Base-by-base conservation (phyloP, 192 early-diverging fungal genomes). In the Backusella macrospora region DNA sequence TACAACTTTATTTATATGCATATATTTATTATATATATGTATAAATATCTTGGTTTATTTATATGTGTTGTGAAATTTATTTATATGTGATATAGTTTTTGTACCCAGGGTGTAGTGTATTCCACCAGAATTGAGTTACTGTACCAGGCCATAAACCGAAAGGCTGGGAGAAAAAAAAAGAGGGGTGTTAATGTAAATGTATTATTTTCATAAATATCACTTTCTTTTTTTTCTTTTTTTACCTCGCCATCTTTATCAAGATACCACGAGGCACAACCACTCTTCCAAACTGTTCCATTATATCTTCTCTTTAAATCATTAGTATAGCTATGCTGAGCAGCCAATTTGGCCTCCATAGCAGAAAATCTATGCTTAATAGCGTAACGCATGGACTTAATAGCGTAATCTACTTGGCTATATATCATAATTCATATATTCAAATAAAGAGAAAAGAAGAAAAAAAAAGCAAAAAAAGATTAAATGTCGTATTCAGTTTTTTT, bases 231-330 rank as follows among this genome's bases (percentile, higher is more conserved):
- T 23, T 13, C 26, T 6, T 26, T 10, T 13, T 16, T 59, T 59
- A 67, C 63, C 45, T 66, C 49, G 14, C 42, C 63, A 59, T 37
- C 23, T 0, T 72, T 69, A 55, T 84, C 80, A 59, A 82, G 79
- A 68, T 89, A 89, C 84, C 84, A 89, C 34, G 81, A 83, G 15
- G 65, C 73, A 75, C 88, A 89, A 6, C 74, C 72, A 10, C 80
- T 80, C 4, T 75, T 76, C 88, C 88, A 89, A 23, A 82, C 83
- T 14, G 81, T 87, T 3, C 70, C 46, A 2, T 44, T 26, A 47
- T 45, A 68, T 44, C 26, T 23, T 5, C 14, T 34, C 64, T 82
- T 49, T 70, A 86, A 64, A n/a, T 71, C 76, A 15, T 44, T 73
- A 13, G 72, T 65, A 46, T 81, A 86, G 0, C 52, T 65, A 10